Evolutionary conservation across 2,329 filamentous ascomycete genomes (phyloP), one percentile per base, ranked within the genome.

Genomic region (Thielaviopsis euricoi): DNA sequence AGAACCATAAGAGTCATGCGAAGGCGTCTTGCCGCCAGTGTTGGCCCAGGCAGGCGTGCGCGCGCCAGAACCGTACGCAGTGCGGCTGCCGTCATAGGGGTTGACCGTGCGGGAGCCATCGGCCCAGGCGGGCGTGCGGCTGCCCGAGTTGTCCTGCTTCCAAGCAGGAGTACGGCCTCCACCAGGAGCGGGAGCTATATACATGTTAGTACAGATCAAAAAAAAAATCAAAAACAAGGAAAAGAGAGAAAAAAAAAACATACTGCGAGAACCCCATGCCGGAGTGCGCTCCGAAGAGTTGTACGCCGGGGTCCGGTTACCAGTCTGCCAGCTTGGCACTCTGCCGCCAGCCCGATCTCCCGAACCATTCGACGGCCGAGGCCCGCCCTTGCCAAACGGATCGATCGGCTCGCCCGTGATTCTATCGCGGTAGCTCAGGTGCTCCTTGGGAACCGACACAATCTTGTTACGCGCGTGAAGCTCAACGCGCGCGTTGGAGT

Each of bases 401-500:
- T 90, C 85, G 61, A 95, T 85, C n/a, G 79, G 79, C 58, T 83
- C 80, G 52, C 89, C 90, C 3, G 86, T 91, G 58, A 85, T 71
- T 62, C 80, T 87, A 74, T 98, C 91, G 69, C 91, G 90, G 71
- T 94, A 86, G 23, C 80, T 81, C n/a, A 98, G 73, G 59, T 85
- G 81, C 12, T 86, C 83, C 67, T 94, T 94, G 21, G 83, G 80
- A 40, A 97, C 81, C 7, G 85, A 89, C 61, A 97, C 82, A 17
- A 87, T 86, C 75, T 96, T 97, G 72, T 84, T 88, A 74, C 95
- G 95, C 6, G 90, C 90, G 68, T 97, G 91, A 46, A 98, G 74
- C 71, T 98, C 93, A 49, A 98, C 86, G 62, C 90, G 86, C 29
- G 89, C 91, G 65, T 86, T 82, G 3, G 81, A 81, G 64, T 94